phyloP scores from a whole-genome alignment of 2,329 filamentous ascomycete genomes.

The Alternaria ventricosa region DNA sequence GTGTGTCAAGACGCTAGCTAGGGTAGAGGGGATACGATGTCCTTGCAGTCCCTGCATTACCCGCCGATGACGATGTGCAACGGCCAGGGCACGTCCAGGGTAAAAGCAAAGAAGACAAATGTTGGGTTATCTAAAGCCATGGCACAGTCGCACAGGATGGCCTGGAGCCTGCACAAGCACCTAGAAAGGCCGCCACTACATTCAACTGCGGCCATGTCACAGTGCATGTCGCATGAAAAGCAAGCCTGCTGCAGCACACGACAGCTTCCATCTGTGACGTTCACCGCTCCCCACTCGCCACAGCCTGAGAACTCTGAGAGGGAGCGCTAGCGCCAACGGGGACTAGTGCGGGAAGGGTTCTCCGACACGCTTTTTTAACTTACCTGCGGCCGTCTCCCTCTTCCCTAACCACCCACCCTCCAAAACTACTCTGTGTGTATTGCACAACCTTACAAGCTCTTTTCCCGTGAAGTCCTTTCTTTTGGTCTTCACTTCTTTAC shows the following conservation, averaged over 20 bases:
- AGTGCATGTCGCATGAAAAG: slow-evolving; percentile 13
- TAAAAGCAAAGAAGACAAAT: background rate
- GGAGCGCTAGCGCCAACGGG: background rate
- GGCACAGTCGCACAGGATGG: background rate
- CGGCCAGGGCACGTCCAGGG: background rate
- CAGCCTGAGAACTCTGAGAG: slow-evolving; percentile 10
- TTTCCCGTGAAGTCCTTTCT: slow-evolving; percentile 48
- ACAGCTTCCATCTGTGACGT: slow-evolving; percentile 18
- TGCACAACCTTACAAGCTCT: slow-evolving; percentile 37
- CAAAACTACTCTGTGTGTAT: slow-evolving; percentile 41
- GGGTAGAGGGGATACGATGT: background rate
- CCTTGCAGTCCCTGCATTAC: background rate
- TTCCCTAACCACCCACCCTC: slow-evolving; percentile 36
- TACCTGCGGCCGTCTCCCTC: slow-evolving; percentile 24
- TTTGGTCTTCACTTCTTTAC: slow-evolving; percentile 52
- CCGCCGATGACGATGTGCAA: background rate
- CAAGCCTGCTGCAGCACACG: slow-evolving; percentile 8
- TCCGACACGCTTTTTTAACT: slow-evolving; percentile 32
- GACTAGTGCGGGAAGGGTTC: slow-evolving; percentile 26
- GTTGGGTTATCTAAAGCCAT: background rate
- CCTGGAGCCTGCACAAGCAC: background rate
- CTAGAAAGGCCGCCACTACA: slow-evolving; percentile 6
- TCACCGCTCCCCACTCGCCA: slow-evolving; percentile 38
- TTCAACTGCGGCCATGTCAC: slow-evolving; percentile 4
- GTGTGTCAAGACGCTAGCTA: background rate